Evolutionary conservation across 192 early-diverging fungal genomes (phyloP).

Genomic region (Podila epicladia): DNA sequence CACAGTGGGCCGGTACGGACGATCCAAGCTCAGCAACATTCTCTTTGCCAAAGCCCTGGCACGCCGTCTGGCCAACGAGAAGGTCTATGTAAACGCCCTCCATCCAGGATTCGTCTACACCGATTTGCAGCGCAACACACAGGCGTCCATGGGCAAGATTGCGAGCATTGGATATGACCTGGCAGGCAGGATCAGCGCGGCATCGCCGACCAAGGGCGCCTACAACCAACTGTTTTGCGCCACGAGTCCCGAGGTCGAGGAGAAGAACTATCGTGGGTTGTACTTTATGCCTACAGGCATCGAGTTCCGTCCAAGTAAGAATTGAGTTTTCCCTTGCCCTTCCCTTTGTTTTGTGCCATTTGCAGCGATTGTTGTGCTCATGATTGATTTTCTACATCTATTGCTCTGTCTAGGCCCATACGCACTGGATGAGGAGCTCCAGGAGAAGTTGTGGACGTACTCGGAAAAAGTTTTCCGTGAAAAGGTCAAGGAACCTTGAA

Average conservation of each 20-base stretch:
- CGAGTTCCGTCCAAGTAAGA: conserved; percentile 15
- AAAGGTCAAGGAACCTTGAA: conserved; percentile 5
- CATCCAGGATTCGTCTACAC: conserved; percentile 68
- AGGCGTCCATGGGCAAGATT: conserved; percentile 11
- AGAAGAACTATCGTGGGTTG: conserved; percentile 50
- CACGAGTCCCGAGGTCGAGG: conserved; percentile 63
- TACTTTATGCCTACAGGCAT: conserved; percentile 50
- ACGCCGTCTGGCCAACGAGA: conserved; percentile 37
- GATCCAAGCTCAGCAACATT: conserved; percentile 64
- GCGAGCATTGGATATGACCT: conserved; percentile 22
- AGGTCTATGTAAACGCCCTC: conserved; percentile 52
- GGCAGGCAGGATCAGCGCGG: conserved; percentile 35
- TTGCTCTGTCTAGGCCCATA: background rate
- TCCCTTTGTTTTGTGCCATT: background rate
- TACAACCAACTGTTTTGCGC: conserved; percentile 61
- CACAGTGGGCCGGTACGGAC: conserved; percentile 50
- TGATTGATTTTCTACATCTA: too few species aligned
- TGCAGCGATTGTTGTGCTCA: background rate
- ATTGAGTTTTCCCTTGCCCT: background rate
- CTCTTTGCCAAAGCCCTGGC: conserved; percentile 63
- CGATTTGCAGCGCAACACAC: conserved; percentile 49
- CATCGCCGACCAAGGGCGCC: conserved; percentile 51
- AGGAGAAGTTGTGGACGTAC: conserved; percentile 18
- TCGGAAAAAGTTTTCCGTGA: conserved; percentile 9
- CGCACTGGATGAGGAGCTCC: conserved; percentile 12